phyloP scores from a whole-genome alignment of 805 yeast genomes.

The Tetrapisispora nanseiensis region DNA sequence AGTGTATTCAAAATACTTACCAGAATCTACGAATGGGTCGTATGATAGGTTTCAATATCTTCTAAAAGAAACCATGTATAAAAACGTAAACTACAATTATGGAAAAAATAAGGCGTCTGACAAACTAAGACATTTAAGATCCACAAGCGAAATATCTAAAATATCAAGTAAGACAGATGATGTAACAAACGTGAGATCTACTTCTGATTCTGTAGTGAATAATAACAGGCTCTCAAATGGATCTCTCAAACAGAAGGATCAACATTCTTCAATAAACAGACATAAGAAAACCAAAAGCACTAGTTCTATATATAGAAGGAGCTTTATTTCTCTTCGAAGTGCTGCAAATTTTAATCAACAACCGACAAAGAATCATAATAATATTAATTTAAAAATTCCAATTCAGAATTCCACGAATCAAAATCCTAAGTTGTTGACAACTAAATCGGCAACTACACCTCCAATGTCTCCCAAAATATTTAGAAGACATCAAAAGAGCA shows the following conservation, averaged over 20 bases:
- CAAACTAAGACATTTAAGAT: slow-evolving; percentile 15
- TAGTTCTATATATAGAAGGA: slow-evolving; percentile 28
- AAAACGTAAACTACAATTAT: slow-evolving; percentile 23
- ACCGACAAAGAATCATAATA: slow-evolving; percentile 5
- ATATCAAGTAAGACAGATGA: slow-evolving; percentile 9
- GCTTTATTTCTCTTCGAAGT: slow-evolving; percentile 26
- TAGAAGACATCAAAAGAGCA: slow-evolving; percentile 55
- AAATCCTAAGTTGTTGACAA: background rate
- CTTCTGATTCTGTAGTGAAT: slow-evolving; percentile 23
- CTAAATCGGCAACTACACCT: slow-evolving; percentile 9
- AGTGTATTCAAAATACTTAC: slow-evolving; percentile 31
- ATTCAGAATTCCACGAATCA: slow-evolving; percentile 3
- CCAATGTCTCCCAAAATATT: slow-evolving; percentile 38
- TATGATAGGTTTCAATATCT: slow-evolving; percentile 49
- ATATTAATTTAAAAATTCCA: slow-evolving; percentile 23
- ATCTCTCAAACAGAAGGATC: slow-evolving; percentile 18
- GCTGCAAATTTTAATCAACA: slow-evolving; percentile 10
- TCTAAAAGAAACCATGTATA: slow-evolving; percentile 37
- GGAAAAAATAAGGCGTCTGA: slow-evolving; percentile 16
- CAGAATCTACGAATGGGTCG: slow-evolving; percentile 39
- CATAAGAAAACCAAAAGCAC: slow-evolving; percentile 26
- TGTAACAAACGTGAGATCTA: slow-evolving; percentile 12
- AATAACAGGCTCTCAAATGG: background rate
- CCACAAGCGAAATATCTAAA: slow-evolving; percentile 21
- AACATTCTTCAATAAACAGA: slow-evolving; percentile 10